Evolutionary conservation across 495 filamentous ascomycete genomes (phyloP).

Genomic region (Apodospora peruviana): DNA sequence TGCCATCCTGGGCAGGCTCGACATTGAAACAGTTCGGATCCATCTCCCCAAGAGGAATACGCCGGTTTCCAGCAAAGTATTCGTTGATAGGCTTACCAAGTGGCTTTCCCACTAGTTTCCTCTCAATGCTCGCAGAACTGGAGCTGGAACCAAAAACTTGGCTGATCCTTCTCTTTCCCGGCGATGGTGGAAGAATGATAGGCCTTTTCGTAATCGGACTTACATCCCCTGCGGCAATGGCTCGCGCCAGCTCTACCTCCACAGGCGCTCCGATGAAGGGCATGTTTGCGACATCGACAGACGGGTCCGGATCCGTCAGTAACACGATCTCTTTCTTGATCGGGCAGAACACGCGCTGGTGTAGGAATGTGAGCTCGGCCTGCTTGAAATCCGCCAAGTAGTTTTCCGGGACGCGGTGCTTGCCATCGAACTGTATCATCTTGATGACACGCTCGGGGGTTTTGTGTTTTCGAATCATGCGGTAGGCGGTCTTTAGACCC

Average conservation of each 20-base stretch:
- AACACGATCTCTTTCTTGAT: constrained; percentile 62
- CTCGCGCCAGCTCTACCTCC: constrained; percentile 60
- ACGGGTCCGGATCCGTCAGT: constrained; percentile 56
- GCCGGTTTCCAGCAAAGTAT: constrained; percentile 67
- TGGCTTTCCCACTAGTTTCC: constrained; percentile 19
- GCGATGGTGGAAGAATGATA: constrained; percentile 41
- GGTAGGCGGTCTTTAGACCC: constrained; percentile 89
- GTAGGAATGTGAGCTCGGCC: constrained; percentile 87
- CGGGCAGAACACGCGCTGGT: constrained; percentile 92
- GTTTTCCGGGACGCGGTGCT: constrained; percentile 67
- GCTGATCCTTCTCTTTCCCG: constrained; percentile 37
- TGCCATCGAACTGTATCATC: constrained; percentile 80
- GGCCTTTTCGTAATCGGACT: constrained; percentile 82
- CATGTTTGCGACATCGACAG: constrained; percentile 58
- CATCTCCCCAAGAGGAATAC: constrained; percentile 77
- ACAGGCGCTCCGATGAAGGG: constrained; percentile 73
- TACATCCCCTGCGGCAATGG: constrained; percentile 77
- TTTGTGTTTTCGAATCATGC: constrained; percentile 83
- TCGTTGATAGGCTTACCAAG: constrained; percentile 65
- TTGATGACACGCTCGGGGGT: constrained; percentile 75
- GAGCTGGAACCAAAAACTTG: constrained; percentile 17
- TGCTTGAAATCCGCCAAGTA: constrained; percentile 75
- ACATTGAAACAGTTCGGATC: constrained; percentile 71
- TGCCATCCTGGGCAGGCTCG: constrained; percentile 19
- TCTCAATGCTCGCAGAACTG: constrained; percentile 20